These are phyloP conservation scores for Hemileccinum impolitum DNA, from an alignment of 768 basidiomycete genomes.

Conservation along the genomic window DNA sequence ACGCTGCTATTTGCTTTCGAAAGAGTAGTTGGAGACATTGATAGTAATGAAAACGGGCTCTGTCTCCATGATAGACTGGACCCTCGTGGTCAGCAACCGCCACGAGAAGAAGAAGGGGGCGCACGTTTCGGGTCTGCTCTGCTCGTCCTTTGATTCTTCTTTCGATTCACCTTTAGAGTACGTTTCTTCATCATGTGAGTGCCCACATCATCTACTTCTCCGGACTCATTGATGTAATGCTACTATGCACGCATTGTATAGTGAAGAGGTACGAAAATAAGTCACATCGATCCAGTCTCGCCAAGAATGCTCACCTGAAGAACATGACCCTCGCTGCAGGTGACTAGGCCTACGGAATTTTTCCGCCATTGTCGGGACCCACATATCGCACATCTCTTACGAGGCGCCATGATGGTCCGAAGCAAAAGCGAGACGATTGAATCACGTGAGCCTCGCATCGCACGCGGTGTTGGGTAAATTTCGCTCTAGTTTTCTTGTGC, in stretches of 20 bases:
- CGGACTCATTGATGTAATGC: constrained; percentile 82
- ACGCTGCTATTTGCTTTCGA: constrained; percentile 66
- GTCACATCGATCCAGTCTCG: not conserved
- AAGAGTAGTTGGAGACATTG: constrained; percentile 82
- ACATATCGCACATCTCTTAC: constrained; percentile 70
- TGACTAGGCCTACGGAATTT: constrained; percentile 75
- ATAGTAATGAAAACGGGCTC: constrained; percentile 76
- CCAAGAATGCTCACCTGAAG: constrained; percentile 58
- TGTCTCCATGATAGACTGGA: constrained; percentile 80
- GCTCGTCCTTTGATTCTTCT: constrained; percentile 48
- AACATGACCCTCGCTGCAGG: constrained; percentile 90
- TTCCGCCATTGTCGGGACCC: constrained; percentile 87
- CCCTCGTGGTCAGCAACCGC: not conserved
- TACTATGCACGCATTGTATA: constrained; percentile 26
- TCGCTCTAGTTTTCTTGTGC: too few species aligned
- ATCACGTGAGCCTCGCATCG: constrained; percentile 11
- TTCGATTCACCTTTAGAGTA: constrained; percentile 52
- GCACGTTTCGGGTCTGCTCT: constrained; percentile 60
- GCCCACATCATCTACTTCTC: constrained; percentile 61
- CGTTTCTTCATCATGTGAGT: constrained; percentile 65
- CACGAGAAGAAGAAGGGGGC: constrained; percentile 9
- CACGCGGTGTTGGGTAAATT: not conserved
- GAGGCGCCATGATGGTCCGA: constrained; percentile 45
- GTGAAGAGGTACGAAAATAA: not conserved
- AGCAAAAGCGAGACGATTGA: not conserved